phyloP scores from a whole-genome alignment of 202 grass and related monocot species.

The Zizania palustris region DNA sequence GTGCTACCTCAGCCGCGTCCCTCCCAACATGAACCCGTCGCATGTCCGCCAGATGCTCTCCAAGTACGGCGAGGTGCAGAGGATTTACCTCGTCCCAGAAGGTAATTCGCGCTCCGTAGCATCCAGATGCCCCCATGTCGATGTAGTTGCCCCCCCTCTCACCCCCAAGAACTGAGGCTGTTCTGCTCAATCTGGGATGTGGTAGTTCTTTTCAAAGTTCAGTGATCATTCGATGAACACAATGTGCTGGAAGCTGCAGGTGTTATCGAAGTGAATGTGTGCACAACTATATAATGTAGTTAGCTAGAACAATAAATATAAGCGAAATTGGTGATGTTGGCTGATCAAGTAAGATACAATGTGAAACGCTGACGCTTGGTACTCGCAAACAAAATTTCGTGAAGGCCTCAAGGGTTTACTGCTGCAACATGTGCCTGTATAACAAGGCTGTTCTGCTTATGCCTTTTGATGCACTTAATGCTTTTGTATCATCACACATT shows the following conservation, averaged over 20 bases:
- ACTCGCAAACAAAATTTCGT: neutral
- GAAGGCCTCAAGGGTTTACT: neutral
- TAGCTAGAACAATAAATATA: neutral
- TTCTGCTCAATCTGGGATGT: neutral
- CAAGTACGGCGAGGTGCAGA: constrained; percentile 76
- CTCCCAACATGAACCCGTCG: constrained; percentile 88
- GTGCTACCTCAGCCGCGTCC: constrained; percentile 88
- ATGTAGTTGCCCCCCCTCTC: neutral
- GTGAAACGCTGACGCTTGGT: neutral
- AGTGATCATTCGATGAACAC: neutral
- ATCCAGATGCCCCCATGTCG: neutral
- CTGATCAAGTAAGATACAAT: neutral
- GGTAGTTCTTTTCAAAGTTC: neutral
- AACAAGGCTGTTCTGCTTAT: neutral
- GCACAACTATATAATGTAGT: neutral
- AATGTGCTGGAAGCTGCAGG: neutral
- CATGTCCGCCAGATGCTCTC: constrained; percentile 89
- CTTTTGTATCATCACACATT: neutral
- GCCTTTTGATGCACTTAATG: neutral
- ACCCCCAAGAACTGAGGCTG: neutral
- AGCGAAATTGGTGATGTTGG: neutral
- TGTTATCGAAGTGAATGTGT: neutral
- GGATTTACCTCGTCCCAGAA: constrained; percentile 85
- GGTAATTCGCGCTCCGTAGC: constrained; percentile 42
- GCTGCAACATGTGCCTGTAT: neutral